Evolutionary conservation across 2,329 filamentous ascomycete genomes (phyloP), one percentile per base, ranked within the genome.

Genomic region (Ophiostoma pallidulum): DNA sequence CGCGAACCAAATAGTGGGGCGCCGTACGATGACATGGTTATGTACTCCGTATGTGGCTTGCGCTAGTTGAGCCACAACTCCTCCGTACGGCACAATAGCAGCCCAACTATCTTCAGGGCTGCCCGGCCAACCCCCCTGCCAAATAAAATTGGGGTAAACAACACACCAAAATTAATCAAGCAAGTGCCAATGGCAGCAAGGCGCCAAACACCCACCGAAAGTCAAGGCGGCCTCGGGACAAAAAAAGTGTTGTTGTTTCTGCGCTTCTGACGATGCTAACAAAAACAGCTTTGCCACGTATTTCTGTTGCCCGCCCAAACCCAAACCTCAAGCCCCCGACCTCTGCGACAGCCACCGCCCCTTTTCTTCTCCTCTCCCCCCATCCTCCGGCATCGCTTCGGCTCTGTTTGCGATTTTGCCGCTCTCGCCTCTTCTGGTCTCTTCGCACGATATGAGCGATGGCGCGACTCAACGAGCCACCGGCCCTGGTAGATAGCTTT

Each of bases 391-490:
- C 12, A 33, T 33, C 14, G 31, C n/a, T 12, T 33, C 31, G 31
- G 7, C 31, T 13, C 12, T n/a, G 24, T 6, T 10, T 28, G 10
- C 31, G 31, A n/a, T n/a, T n/a, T n/a, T n/a, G n/a, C n/a, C n/a
- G n/a, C n/a, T 24, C n/a, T 39, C 24, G 20, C 10, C 28, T 32
- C 16, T 32, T 37, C 39, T 20, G 32, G 10, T 35, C 22, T 12
- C 22, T 42, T 54, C 39, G 45, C 35, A 37, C 49, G 58, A 50
- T 55, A 64, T 66, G 71, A 70, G 63, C 65, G 59, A 91, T 91
- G 86, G 86, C 86, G 68, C 78, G 85, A 69, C 74, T 91, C 57
- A 90, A 90, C 69, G 85, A 89, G 72, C 76, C 77, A 61, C 74
- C 79, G 54, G 68, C 74, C 67, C 75, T 82, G 59, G 73, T 72